Base-by-base conservation (phyloP, 1,284 basidiomycete genomes). In the Somion occarium region DNA sequence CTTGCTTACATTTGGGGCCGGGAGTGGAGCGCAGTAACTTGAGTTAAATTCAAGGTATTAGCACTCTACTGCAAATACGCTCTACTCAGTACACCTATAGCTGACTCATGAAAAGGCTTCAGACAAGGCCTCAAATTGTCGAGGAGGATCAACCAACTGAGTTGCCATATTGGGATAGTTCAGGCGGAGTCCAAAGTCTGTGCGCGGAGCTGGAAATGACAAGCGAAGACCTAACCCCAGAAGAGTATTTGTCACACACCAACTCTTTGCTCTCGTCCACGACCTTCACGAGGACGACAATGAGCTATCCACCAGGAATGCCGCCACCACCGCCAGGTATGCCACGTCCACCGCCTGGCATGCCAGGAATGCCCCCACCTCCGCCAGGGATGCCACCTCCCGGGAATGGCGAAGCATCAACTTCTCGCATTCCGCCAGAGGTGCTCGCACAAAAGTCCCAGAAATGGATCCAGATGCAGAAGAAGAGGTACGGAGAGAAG, bases 391-490 rank as follows among this genome's bases (percentile, higher is more conserved):
- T 63, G 60, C 64, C 65, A 7, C 49, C 58, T 18, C 39, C 49
- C 47, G 9, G 19, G 19, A 20, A 53, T n/a, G 59, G 63, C 52
- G 71, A 73, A 54, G 70, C 80, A 0, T 78, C 76, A 11, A 69
- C 77, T 39, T 82, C 82, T 47, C 75, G 76, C 55, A 79, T 94
- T 65, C 78, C 86, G n/a, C 79, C 81, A 27, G 90, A 93, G 72
- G 75, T 79, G 53, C 76, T 96, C 53, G 83, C 85, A 23, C 82
- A 88, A 67, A 96, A 96, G 73, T 85, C 91, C 43, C 85, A 90
- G 72, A 96, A 96, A 74, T 97, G 93, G 93, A 78, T 89, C 54
- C 89, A 93, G 63, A 91, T 93, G 82, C 93, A 96, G 74, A 87
- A 80, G 71, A 91, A 88, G 68, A 80, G 93, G 56, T 96, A 92